phyloP scores from a whole-genome alignment of 108 stramenopile species.

The Pseudonitzschia multistriata region DNA sequence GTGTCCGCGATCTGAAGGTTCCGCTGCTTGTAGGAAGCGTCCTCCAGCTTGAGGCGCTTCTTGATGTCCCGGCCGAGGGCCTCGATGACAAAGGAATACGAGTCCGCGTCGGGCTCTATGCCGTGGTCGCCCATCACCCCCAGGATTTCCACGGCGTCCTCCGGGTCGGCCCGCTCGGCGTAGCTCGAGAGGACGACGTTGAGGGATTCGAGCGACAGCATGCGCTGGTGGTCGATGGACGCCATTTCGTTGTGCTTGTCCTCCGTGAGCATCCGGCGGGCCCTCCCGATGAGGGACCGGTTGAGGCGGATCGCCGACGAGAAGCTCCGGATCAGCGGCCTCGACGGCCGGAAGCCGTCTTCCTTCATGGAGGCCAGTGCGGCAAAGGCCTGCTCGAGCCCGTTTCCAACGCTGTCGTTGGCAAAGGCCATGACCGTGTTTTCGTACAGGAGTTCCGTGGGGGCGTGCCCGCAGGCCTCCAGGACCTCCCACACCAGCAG shows the following conservation, averaged over 20 bases:
- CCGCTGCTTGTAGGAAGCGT: slow-evolving; percentile 10
- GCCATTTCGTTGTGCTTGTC: slow-evolving; percentile 24
- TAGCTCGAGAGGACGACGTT: slow-evolving; percentile 46
- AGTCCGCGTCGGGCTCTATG: slow-evolving; percentile 50
- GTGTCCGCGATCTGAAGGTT: slow-evolving; percentile 28
- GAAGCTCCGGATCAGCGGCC: slow-evolving; percentile 52
- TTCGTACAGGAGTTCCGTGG: slow-evolving; percentile 66
- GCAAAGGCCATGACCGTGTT: slow-evolving; percentile 64
- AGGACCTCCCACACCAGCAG: slow-evolving; percentile 65
- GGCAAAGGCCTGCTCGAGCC: slow-evolving; percentile 41
- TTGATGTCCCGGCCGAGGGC: slow-evolving; percentile 42
- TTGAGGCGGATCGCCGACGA: slow-evolving; percentile 36
- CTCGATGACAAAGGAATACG: slow-evolving; percentile 70
- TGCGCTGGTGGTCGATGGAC: slow-evolving; percentile 14
- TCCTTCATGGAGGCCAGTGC: slow-evolving; percentile 65
- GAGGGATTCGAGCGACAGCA: slow-evolving; percentile 44
- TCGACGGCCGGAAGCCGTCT: slow-evolving; percentile 51
- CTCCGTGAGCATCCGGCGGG: slow-evolving; percentile 26
- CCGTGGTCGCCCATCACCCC: slow-evolving; percentile 23
- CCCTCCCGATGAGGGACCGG: slow-evolving; percentile 22
- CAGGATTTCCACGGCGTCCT: slow-evolving; percentile 18
- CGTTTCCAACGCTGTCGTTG: slow-evolving; percentile 7
- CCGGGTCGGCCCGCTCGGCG: slow-evolving; percentile 43
- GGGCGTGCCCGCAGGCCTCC: slow-evolving; percentile 48
- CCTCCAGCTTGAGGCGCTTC: not conserved